phyloP scores from a whole-genome alignment of 805 yeast genomes.

The Zygosaccharomyces kombuchaensis region DNA sequence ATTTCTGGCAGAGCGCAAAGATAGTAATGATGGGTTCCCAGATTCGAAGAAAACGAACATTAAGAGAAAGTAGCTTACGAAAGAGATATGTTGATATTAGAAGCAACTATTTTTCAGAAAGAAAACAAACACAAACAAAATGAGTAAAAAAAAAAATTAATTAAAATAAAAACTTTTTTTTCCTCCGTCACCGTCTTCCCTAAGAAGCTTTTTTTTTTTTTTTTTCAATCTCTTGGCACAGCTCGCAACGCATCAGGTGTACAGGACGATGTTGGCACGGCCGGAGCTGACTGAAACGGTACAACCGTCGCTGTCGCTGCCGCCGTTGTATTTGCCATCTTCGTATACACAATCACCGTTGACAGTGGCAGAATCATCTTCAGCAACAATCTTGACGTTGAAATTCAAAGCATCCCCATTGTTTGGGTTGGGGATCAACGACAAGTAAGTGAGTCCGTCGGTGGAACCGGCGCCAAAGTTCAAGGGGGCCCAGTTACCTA shows the following conservation, averaged over 20 bases:
- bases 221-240: background rate
- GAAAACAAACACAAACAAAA: background rate
- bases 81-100: too few relatives aligned
- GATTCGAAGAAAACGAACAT: background rate
- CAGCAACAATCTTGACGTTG: conserved; percentile 72
- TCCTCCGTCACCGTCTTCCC: background rate
- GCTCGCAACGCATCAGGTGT: conserved; percentile 15
- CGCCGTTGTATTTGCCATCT: conserved; percentile 71
- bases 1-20: too few relatives aligned
- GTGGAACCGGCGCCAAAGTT: conserved; percentile 73
- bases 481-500: conserved; percentile 79
- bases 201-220: background rate
- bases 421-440: conserved; percentile 76
- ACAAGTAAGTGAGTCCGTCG: conserved; percentile 57
- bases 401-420: conserved; percentile 52
- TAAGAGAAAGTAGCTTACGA: background rate
- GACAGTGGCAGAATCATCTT: conserved; percentile 54
- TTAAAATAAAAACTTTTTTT: background rate
- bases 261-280: conserved; percentile 57
- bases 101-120: background rate
- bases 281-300: conserved; percentile 64
- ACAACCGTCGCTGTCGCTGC: conserved; percentile 71
- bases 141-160: background rate
- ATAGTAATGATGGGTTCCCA: background rate
- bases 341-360: conserved; percentile 75